Evolutionary conservation across 768 basidiomycete species (phyloP), one percentile per base, ranked within the genome.

Genomic region (Termitomyces sp.): DNA sequence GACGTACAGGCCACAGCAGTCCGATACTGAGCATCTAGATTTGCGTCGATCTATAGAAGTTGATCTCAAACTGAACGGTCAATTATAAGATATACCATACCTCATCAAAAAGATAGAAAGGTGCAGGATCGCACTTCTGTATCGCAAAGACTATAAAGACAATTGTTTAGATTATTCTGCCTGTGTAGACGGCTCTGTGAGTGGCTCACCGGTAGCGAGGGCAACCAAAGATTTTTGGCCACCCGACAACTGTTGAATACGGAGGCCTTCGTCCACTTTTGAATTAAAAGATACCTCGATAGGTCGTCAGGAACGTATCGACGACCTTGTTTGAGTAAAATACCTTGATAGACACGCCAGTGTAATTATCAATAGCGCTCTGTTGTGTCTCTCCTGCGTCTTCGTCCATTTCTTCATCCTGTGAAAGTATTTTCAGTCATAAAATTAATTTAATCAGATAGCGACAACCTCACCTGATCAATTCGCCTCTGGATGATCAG

Each of bases 21-120:
- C 28, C 96, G 91, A 60, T 98, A 97, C 74, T 98, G 94, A 6
- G 95, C 94, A 64, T 98, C 96, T 48, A 99, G 79, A 66, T 98
- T 98, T 54, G 97, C 97, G 67, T 99, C 97, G 67, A 99, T 98
- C 88, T 90, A 51, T 18, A 40, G 18, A 46, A 10, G 28, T 9
- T 28, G 13, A 35, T 18, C 42, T 46, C 44, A 35, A 48, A 35
- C 49, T 56, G 56, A 36, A 36, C 30, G 18, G 18, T 48, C 50
- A 22, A 5, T 52, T 20, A 18, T 22, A 14, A 51, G 35, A 42
- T 36, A 18, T 22, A 33, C 60, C 63, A 24, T 59, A 87, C 88
- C 78, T 98, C 97, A 68, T 99, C 97, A 65, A 99, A 98, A n/a
- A 99, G 80, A 72, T 98, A 98, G 77, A 99, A 99, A 2, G 97